These are phyloP conservation scores for Carpinus fangiana DNA, from an alignment of 306 rosid species.

Conservation along the genomic window DNA sequence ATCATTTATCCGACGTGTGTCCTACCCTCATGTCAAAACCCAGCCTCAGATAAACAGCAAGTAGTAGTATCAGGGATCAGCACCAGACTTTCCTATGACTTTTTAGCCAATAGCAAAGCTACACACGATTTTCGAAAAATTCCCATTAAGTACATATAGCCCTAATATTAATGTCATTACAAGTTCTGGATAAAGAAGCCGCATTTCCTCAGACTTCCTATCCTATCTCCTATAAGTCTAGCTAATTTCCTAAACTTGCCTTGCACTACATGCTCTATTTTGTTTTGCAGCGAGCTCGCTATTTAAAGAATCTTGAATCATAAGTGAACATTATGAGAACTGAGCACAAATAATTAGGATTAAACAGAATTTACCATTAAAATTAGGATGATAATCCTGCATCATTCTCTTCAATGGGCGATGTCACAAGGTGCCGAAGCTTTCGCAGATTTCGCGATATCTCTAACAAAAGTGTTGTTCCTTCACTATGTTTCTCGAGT, in stretches of 20 bases:
- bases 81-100: not conserved
- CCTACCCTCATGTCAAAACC: no score
- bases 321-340: constrained; percentile 20
- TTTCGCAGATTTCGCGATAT: constrained; percentile 49
- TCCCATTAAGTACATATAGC: not conserved
- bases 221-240: not conserved
- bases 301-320: not conserved
- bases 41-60: not conserved
- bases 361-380: constrained; percentile 9
- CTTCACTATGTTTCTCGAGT: constrained; percentile 47
- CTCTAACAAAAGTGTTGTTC: constrained; percentile 46
- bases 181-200: not conserved
- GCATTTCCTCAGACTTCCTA: not conserved
- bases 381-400: constrained; percentile 19
- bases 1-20: not conserved
- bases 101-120: not conserved
- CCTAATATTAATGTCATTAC: not conserved
- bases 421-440: constrained; percentile 42
- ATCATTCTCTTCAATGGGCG: constrained; percentile 22
- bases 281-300: not conserved
- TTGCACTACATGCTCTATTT: not conserved
- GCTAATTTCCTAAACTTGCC: not conserved
- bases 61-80: not conserved
- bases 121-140: not conserved
- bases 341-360: constrained; percentile 7